Conservation (phyloP, 306 rosid genomes). For the Cicer chorassanicum region DNA sequence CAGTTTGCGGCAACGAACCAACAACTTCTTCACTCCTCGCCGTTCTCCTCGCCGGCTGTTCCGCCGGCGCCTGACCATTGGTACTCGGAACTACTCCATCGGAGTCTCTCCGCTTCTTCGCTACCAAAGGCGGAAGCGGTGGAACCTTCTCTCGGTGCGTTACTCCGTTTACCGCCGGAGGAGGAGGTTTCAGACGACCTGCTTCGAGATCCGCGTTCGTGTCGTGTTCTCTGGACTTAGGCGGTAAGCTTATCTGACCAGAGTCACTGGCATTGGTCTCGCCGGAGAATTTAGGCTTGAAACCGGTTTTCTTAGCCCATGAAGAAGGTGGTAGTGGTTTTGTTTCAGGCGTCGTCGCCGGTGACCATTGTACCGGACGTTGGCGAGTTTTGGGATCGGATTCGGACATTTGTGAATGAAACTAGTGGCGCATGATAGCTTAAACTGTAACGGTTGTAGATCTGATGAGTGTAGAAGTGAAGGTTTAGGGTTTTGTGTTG, state of each 20-base stretch:
- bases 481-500: slow-evolving; percentile 46
- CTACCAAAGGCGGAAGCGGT: slow-evolving; percentile 44
- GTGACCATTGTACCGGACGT: slow-evolving; percentile 91
- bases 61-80: slow-evolving; percentile 43
- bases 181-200: slow-evolving; percentile 45
- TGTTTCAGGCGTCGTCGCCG: slow-evolving; percentile 51
- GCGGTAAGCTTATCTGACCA: slow-evolving; percentile 59
- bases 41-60: slow-evolving; percentile 42
- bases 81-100: slow-evolving; percentile 58
- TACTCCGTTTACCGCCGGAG: slow-evolving; percentile 51
- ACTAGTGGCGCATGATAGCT: slow-evolving; percentile 53
- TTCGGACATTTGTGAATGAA: slow-evolving; percentile 54
- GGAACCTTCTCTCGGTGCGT: slow-evolving; percentile 46
- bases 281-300: slow-evolving; percentile 90
- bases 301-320: slow-evolving; percentile 94
- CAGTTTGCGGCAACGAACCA: slow-evolving; percentile 65
- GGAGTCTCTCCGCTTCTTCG: slow-evolving; percentile 75
- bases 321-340: slow-evolving; percentile 80
- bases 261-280: slow-evolving; percentile 82
- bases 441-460: slow-evolving; percentile 43
- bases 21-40: slow-evolving; percentile 64
- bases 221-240: slow-evolving; percentile 50
- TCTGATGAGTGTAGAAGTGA: slow-evolving; percentile 50
- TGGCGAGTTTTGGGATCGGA: slow-evolving; percentile 70
- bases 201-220: slow-evolving; percentile 70